A percentile compares a stretch with the other conserved stretches of the same genome.
These are phyloP conservation scores for Botrytis fabae DNA, from an alignment of 2,329 filamentous ascomycete species.

Conservation along the genomic window DNA sequence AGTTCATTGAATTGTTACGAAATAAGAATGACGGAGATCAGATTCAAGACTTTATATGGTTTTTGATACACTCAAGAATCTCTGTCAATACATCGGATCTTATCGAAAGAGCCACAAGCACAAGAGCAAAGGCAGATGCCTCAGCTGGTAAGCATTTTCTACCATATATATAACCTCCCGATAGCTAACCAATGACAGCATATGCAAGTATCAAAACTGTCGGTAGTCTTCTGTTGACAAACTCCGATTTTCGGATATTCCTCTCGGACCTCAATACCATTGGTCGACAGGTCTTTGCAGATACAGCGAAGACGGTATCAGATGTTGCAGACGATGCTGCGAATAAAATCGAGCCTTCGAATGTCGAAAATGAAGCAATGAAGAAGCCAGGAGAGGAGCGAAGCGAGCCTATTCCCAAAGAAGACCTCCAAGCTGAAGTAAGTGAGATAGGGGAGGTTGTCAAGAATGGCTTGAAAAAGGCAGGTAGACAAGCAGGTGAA, in stretches of 20 bases:
- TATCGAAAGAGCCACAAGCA: constrained; percentile 57
- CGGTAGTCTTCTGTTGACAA: constrained; percentile 80
- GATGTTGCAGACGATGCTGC: constrained; percentile 73
- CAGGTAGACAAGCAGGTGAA: constrained; percentile 59
- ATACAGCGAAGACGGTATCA: constrained; percentile 79
- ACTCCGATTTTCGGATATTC: constrained; percentile 86
- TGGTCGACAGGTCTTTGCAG: constrained; percentile 80
- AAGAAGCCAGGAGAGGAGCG: constrained; percentile 44
- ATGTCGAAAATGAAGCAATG: constrained; percentile 56
- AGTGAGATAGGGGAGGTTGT: constrained; percentile 50
- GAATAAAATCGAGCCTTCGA: constrained; percentile 69
- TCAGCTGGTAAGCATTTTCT: constrained; percentile 57
- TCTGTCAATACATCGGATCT: constrained; percentile 67
- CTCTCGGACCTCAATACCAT: constrained; percentile 77
- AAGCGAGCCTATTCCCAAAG: constrained; percentile 49
- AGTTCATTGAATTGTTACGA: constrained; percentile 78
- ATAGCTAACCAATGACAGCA: constrained; percentile 49
- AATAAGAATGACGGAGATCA: constrained; percentile 84
- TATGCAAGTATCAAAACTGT: constrained; percentile 83
- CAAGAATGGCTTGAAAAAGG: constrained; percentile 47
- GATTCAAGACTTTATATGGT: constrained; percentile 91
- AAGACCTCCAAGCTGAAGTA: constrained; percentile 63
- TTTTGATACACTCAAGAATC: constrained; percentile 70
- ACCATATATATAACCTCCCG: constrained; percentile 3
- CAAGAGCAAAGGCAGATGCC: constrained; percentile 68